phyloP scores from a whole-genome alignment of 2,329 filamentous ascomycete genomes.

The Didymella glomerata region DNA sequence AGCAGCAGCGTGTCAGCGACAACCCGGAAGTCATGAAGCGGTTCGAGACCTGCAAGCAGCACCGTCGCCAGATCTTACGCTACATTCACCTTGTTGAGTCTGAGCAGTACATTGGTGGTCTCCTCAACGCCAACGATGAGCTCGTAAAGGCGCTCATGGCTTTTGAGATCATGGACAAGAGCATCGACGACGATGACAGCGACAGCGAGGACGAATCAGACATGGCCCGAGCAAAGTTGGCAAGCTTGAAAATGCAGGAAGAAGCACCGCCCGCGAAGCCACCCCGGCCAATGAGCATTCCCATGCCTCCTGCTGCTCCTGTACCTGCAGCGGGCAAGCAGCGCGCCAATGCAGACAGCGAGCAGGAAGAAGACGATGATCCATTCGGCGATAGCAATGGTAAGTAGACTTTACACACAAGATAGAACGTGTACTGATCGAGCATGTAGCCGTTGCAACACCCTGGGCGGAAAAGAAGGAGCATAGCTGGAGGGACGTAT shows the following conservation, averaged over 20 bases:
- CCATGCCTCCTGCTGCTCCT: conserved; percentile 44
- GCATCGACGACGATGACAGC: conserved; percentile 76
- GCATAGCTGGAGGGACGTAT: conserved; percentile 54
- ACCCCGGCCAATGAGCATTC: conserved; percentile 56
- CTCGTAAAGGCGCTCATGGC: conserved; percentile 93
- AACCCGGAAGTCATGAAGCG: conserved; percentile 76
- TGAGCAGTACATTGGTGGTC: conserved; percentile 88
- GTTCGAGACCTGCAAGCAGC: conserved; percentile 86
- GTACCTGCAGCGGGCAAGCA: conserved; percentile 46
- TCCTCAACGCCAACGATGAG: conserved; percentile 94
- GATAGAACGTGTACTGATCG: conserved; percentile 15
- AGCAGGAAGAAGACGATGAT: conserved; percentile 73
- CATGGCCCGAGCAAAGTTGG: conserved; percentile 54
- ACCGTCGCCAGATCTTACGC: conserved; percentile 83
- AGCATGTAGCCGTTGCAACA: conserved; percentile 60
- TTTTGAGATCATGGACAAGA: conserved; percentile 90
- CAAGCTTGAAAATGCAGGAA: conserved; percentile 54
- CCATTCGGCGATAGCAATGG: conserved; percentile 86
- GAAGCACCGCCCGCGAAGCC: conserved; percentile 58
- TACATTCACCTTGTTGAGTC: conserved; percentile 92
- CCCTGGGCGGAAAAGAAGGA: conserved; percentile 51
- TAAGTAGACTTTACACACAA: conserved; percentile 16
- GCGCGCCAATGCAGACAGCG: conserved; percentile 62
- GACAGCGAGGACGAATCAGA: conserved; percentile 64
- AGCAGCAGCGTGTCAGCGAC: conserved; percentile 85